Base-by-base conservation (phyloP, 2,329 filamentous ascomycete species). In the Penicillium sp. region DNA sequence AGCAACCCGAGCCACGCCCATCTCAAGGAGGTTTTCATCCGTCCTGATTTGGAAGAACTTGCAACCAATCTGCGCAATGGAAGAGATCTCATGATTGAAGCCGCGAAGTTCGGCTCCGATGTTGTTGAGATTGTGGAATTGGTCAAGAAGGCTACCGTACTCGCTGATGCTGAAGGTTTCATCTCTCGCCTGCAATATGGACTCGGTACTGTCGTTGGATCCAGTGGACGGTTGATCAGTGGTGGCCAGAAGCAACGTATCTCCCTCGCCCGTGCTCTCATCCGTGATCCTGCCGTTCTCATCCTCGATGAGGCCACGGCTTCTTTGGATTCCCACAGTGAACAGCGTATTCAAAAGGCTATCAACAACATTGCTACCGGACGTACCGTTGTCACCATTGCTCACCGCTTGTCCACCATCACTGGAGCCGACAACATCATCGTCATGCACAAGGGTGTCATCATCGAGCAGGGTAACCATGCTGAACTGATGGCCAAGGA, bases 231-330 rank as follows among this genome's bases (percentile, higher is more conserved):
- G 19, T 75, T 81, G 0, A 76, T 96, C 0, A 92, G 88, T 0
- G 92, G 91, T 0, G 93, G 93, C 0, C 92, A 97, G 71, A 85
- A 88, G 0, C 93, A 96, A 71, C 83, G 92, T 1, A 76, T 96
- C 1, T 87, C 87, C 31, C 91, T 97, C 58, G 92, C 92, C 0
- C 81, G 92, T 1, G 91, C 92, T 0, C 78, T 96, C 0, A 83
- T 90, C 0, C 82, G 90, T 0, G 79, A 82, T 9, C 92, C 92
- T 0, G 80, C 82, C 26, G 79, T 96, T 3, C 76, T 96, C 16
- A 83, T 97, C 1, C 77, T 96, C 3, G 93, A 97, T 66, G 92
- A 97, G 75, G 90, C 92, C 1, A 96, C 92, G 0, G 68, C 67
- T 25, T 66, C 88, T 31, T 79, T 85, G 42, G 83, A 85, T 62